phyloP scores from a whole-genome alignment of 1,284 basidiomycete genomes.

The Vanrija pseudolonga region DNA sequence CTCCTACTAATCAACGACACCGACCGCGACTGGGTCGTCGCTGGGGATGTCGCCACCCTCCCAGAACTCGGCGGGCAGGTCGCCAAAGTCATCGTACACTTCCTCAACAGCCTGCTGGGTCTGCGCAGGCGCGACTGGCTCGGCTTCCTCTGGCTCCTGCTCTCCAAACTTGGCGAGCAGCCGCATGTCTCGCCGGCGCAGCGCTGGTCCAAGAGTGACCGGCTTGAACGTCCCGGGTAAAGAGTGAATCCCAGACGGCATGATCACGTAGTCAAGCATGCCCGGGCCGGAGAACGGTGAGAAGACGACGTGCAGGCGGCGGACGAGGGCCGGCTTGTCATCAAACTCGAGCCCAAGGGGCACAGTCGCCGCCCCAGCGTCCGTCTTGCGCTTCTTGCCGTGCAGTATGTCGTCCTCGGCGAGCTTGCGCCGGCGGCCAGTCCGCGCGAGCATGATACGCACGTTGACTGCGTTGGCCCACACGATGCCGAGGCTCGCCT shows the following conservation, averaged over 20 bases:
- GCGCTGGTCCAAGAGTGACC: conserved; percentile 19
- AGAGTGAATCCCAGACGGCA: conserved; percentile 56
- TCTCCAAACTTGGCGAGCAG: background rate
- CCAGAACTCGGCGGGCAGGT: conserved; percentile 39
- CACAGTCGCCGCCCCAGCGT: background rate
- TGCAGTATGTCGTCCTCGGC: conserved; percentile 34
- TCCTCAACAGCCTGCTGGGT: background rate
- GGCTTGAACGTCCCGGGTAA: conserved; percentile 21
- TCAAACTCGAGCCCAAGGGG: conserved; percentile 1
- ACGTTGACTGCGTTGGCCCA: conserved; percentile 88
- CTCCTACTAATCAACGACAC: conserved; percentile 4
- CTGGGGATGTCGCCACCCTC: conserved; percentile 11
- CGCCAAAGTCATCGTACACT: conserved; percentile 15
- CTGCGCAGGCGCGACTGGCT: background rate
- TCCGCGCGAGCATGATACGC: conserved; percentile 74
- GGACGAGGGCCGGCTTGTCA: conserved; percentile 48
- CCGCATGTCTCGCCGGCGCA: conserved; percentile 10
- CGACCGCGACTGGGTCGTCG: conserved; percentile 5
- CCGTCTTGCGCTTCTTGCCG: background rate
- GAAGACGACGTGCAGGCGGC: conserved; percentile 62
- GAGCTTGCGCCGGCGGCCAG: conserved; percentile 62
- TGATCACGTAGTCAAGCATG: conserved; percentile 70
- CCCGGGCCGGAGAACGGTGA: conserved; percentile 59
- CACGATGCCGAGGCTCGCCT: conserved; percentile 76
- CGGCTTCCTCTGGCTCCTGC: background rate